A percentile compares a stretch with the other conserved stretches of the same genome.
Evolutionary conservation across 2,329 filamentous ascomycete genomes (phyloP).

Genomic region (Diaporthe caulivora): DNA sequence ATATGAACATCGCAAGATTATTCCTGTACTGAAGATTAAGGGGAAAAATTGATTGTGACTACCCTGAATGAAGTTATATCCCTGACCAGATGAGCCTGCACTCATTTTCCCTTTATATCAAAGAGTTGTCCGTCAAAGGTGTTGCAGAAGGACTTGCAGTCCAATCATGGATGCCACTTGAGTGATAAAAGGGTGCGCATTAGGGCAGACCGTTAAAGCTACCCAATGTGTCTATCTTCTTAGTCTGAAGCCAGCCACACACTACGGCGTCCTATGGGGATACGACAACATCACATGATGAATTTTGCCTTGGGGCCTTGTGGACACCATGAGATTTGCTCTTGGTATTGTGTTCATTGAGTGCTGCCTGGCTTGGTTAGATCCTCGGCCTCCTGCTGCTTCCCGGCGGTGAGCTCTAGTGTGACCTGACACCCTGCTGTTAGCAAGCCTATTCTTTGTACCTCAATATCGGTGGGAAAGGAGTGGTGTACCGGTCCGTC

Average conservation of each 20-base stretch:
- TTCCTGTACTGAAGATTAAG: too few relatives aligned
- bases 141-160: not conserved
- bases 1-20: too few relatives aligned
- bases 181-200: too few relatives aligned
- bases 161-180: not conserved
- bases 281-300: not conserved
- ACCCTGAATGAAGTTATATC: too few relatives aligned
- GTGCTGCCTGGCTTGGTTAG: not conserved
- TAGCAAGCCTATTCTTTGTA: conserved; percentile 29
- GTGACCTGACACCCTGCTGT: conserved; percentile 50
- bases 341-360: not conserved
- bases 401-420: conserved; percentile 42
- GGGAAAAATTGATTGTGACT: too few relatives aligned
- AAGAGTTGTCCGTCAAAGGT: not conserved
- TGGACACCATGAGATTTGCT: too few relatives aligned
- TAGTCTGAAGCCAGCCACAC: not conserved
- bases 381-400: conserved; percentile 30
- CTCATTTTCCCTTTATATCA: too few relatives aligned
- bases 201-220: not conserved
- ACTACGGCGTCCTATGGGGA: not conserved
- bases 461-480: not conserved
- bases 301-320: not conserved
- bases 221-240: not conserved
- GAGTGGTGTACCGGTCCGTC: conserved; percentile 73
- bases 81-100: too few relatives aligned